Conservation (phyloP, 176 grass and related monocot genomes). For the Musa beccarii region DNA sequence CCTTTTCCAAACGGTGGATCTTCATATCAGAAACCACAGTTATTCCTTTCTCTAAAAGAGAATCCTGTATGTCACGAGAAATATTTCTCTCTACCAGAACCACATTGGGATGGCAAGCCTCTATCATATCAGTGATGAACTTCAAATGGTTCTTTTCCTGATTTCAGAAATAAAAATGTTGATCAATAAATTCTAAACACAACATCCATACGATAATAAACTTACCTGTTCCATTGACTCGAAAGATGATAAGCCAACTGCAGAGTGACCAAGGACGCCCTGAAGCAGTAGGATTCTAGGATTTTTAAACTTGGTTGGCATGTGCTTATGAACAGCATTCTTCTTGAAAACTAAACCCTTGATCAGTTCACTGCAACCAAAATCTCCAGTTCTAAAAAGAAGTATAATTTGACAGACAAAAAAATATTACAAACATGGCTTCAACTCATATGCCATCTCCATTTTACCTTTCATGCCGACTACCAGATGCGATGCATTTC, state of each 20-base stretch:
- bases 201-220: neutral
- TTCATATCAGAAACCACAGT: slow-evolving; percentile 79
- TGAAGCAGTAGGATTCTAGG: slow-evolving; percentile 76
- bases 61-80: slow-evolving; percentile 67
- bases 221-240: slow-evolving; percentile 72
- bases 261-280: slow-evolving; percentile 73
- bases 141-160: slow-evolving; percentile 71
- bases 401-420: neutral
- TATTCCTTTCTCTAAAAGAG: slow-evolving; percentile 59
- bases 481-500: slow-evolving; percentile 83
- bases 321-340: slow-evolving; percentile 95
- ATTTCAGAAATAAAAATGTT: slow-evolving; percentile 28
- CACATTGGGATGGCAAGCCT: slow-evolving; percentile 63
- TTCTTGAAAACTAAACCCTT: slow-evolving; percentile 95
- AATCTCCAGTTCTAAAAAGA: slow-evolving; percentile 5
- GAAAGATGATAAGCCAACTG: slow-evolving; percentile 74
- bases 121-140: slow-evolving; percentile 60
- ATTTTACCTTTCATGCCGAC: slow-evolving; percentile 59
- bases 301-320: slow-evolving; percentile 66
- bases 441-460: neutral
- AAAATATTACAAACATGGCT: neutral
- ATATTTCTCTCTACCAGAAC: slow-evolving; percentile 83
- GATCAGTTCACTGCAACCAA: slow-evolving; percentile 73
- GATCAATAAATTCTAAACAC: neutral
- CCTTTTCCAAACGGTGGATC: slow-evolving; percentile 48